Evolutionary conservation across 768 basidiomycete genomes (phyloP).

Genomic region (Termitomyces sp.): DNA sequence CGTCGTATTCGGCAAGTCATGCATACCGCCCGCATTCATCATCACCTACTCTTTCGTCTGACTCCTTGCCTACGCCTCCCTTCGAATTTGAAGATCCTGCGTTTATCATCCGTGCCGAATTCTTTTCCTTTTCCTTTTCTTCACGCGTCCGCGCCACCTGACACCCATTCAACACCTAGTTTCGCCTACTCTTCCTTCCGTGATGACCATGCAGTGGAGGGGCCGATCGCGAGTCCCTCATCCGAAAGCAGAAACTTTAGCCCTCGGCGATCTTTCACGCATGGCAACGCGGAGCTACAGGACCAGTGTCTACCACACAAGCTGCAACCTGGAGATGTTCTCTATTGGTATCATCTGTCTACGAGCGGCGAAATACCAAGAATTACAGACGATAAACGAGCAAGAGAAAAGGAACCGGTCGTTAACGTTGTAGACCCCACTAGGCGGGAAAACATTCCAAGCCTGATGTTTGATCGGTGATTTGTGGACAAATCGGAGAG

Average conservation of each 20-base stretch:
- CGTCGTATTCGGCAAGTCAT: slow-evolving; percentile 3
- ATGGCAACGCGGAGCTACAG: slow-evolving; percentile 33
- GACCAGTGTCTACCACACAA: slow-evolving; percentile 32
- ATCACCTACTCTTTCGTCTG: slow-evolving; percentile 25
- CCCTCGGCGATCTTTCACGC: slow-evolving; percentile 15
- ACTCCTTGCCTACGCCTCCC: slow-evolving; percentile 35
- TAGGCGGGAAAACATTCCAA: slow-evolving; percentile 6
- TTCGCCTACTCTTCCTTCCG: slow-evolving; percentile 10
- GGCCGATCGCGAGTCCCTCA: slow-evolving; percentile 15
- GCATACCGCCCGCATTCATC: slow-evolving; percentile 20
- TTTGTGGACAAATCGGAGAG: neutral
- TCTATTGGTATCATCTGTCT: slow-evolving; percentile 76
- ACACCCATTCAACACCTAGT: slow-evolving; percentile 8
- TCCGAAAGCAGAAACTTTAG: slow-evolving; percentile 14
- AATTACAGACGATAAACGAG: slow-evolving; percentile 58
- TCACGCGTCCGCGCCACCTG: slow-evolving; percentile 13
- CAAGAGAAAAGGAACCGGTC: slow-evolving; percentile 26
- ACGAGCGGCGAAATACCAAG: slow-evolving; percentile 71
- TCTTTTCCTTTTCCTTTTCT: slow-evolving; percentile 17
- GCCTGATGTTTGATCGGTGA: slow-evolving; percentile 33
- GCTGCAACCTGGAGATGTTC: slow-evolving; percentile 55
- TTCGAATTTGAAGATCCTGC: slow-evolving; percentile 34
- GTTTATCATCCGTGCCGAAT: slow-evolving; percentile 24
- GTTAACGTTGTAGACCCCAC: too few relatives aligned
- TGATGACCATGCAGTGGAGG: slow-evolving; percentile 8